Conservation (phyloP, 139 green algal genomes). For the Coelastrella sp. region DNA sequence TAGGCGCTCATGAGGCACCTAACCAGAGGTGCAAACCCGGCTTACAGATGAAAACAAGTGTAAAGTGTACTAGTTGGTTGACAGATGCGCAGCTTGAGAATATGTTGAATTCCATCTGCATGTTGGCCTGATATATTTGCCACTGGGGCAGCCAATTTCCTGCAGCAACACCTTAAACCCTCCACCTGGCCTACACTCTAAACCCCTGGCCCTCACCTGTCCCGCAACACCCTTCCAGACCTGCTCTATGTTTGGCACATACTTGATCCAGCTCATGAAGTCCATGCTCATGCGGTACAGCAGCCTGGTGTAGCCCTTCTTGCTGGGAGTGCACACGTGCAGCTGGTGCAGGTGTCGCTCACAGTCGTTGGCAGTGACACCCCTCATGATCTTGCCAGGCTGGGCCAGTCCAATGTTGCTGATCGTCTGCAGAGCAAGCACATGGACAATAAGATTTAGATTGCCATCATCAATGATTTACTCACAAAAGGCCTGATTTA, state of each 20-base stretch:
- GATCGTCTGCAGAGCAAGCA: slow-evolving; percentile 59
- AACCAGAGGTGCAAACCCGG: too few relatives aligned
- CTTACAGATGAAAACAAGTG: too few relatives aligned
- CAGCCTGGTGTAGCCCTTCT: slow-evolving; percentile 86
- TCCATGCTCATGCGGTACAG: slow-evolving; percentile 99
- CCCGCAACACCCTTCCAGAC: slow-evolving; percentile 83
- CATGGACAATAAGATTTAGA: too few relatives aligned
- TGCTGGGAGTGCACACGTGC: slow-evolving; percentile 95
- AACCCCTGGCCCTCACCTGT: slow-evolving; percentile 10
- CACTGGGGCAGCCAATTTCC: too few relatives aligned
- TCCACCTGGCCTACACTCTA: too few relatives aligned
- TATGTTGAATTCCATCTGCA: too few relatives aligned
- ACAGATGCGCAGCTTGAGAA: too few relatives aligned
- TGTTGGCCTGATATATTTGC: too few relatives aligned
- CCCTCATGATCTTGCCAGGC: slow-evolving; percentile 90
- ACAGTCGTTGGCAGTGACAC: slow-evolving; percentile 79
- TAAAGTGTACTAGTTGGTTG: too few relatives aligned
- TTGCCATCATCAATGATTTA: too few relatives aligned
- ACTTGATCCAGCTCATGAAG: slow-evolving; percentile 90
- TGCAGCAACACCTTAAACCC: too few relatives aligned
- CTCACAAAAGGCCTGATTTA: not conserved
- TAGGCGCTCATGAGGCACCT: too few relatives aligned
- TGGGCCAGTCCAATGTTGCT: slow-evolving; percentile 92
- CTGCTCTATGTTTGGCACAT: slow-evolving; percentile 87
- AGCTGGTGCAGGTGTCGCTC: slow-evolving; percentile 96